phyloP scores from a whole-genome alignment of 2,329 filamentous ascomycete species.

The Huntiella abstrusa region DNA sequence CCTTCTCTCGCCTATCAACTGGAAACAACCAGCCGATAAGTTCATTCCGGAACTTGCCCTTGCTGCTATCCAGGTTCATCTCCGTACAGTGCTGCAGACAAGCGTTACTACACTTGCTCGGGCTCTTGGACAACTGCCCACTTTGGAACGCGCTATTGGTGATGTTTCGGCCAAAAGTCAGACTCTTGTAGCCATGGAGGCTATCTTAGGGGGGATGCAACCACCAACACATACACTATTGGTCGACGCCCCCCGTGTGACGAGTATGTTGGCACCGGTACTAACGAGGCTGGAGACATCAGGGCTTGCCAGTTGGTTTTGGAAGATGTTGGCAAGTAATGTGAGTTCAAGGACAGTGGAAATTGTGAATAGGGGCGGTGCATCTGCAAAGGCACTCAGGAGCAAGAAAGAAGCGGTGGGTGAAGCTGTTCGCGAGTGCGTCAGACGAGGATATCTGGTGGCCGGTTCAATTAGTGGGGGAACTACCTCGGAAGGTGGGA shows the following conservation, averaged over 20 bases:
- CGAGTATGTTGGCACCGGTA: slow-evolving; percentile 22
- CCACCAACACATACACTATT: slow-evolving; percentile 52
- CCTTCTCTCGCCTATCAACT: slow-evolving; percentile 49
- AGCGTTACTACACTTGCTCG: slow-evolving; percentile 57
- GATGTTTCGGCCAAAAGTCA: slow-evolving; percentile 76
- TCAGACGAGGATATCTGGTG: slow-evolving; percentile 54
- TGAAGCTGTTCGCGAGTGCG: slow-evolving; percentile 65
- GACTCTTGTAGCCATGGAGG: slow-evolving; percentile 75
- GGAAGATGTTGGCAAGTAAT: slow-evolving; percentile 68
- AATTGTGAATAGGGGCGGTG: slow-evolving; percentile 63
- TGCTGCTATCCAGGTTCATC: slow-evolving; percentile 58
- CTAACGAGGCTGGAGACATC: slow-evolving; percentile 68
- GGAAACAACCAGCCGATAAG: slow-evolving; percentile 21
- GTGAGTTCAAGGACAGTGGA: slow-evolving; percentile 66
- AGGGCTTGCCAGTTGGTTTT: slow-evolving; percentile 79
- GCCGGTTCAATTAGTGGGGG: slow-evolving; percentile 31
- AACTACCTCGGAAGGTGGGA: slow-evolving; percentile 18
- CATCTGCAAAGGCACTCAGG: slow-evolving; percentile 61
- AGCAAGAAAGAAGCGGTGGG: slow-evolving; percentile 56
- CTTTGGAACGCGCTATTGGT: slow-evolving; percentile 59
- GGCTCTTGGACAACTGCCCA: slow-evolving; percentile 61
- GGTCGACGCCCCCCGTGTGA: slow-evolving; percentile 12
- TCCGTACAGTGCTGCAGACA: slow-evolving; percentile 62
- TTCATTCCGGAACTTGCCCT: slow-evolving; percentile 55
- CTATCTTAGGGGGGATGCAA: slow-evolving; percentile 50